Evolutionary conservation across 345 rosid genomes (phyloP), one percentile per base, ranked within the genome.

Genomic region (Murraya paniculata): DNA sequence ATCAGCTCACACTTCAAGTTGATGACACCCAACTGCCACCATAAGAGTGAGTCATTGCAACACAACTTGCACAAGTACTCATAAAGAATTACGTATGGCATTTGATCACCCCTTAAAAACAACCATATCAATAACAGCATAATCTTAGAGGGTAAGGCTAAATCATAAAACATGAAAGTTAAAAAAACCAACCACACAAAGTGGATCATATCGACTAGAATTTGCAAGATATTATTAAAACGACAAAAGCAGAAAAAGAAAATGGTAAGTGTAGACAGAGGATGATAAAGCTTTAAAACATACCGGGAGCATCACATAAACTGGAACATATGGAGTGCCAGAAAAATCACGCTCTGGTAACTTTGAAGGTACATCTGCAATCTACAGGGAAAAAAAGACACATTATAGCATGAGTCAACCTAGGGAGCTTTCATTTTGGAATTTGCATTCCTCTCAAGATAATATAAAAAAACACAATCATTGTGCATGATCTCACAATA

Each of bases 221-320:
- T 11, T 41, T 41, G 16, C 25, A 80, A 35, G 76, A 31, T 70
- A 64, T 57, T 70, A 64, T 57, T 73, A 25, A 75, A 82, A 72
- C 28, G 22, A 14, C 18, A 7, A 28, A 72, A 75, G 25, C 16
- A 35, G 10, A 9, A 2, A 62, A 13, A 27, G 39, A 18, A 33
- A 71, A 70, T 53, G 19, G 9, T 36, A 48, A 35, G 36, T 48
- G 36, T 39, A 27, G 30, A 36, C 6, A 48, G 59, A 64, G 76
- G 66, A 59, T 53, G 45, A 72, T 38, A 71, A 48, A 56, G 80
- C 38, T 24, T 69, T 72, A 79, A 69, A 79, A 84, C 97, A 90
- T 84, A 94, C 99, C 0, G 99, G 98, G 78, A 97, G 88, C 92
- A 94, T 94, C 79, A 94, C 95, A 90, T 89, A 96, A 88, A 94